Conservation (phyloP, 192 early-diverging fungal genomes). For the Coemansia sp. region DNA sequence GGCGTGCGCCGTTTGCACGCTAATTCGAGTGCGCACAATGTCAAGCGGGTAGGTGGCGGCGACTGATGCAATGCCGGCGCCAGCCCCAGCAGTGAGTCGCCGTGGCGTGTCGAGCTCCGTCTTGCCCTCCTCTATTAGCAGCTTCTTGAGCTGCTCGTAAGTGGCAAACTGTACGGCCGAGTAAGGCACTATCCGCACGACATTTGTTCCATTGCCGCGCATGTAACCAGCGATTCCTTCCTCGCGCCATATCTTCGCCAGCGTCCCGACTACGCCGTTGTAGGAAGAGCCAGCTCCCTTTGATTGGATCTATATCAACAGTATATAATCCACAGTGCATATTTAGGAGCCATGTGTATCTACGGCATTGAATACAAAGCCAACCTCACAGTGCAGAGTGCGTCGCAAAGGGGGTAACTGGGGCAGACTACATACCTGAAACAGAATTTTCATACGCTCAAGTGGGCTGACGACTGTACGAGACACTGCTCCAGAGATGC, state of each 20-base stretch:
- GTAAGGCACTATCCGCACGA: constrained; percentile 79
- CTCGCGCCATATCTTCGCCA: constrained; percentile 76
- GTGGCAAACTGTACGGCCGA: constrained; percentile 81
- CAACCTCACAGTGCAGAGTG: not conserved
- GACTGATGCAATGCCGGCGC: constrained; percentile 76
- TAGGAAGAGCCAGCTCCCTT: constrained; percentile 60
- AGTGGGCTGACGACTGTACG: constrained; percentile 79
- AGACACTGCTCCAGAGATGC: constrained; percentile 74
- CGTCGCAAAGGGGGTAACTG: not conserved
- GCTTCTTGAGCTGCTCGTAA: constrained; percentile 75
- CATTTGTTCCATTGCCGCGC: constrained; percentile 83
- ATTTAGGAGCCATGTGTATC: not conserved
- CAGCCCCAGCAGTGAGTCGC: constrained; percentile 69
- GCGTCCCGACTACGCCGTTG: constrained; percentile 68
- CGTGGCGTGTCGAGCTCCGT: constrained; percentile 70
- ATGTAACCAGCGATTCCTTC: constrained; percentile 73
- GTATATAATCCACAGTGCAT: not conserved
- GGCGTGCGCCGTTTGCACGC: constrained; percentile 67
- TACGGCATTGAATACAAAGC: not conserved
- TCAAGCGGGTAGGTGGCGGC: constrained; percentile 79
- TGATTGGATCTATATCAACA: constrained; percentile 52
- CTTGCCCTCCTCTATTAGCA: constrained; percentile 68
- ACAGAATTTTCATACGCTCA: constrained; percentile 84
- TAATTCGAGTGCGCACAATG: constrained; percentile 75
- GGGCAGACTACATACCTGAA: constrained; percentile 60